These are phyloP conservation scores for Actinomortierella wolfii DNA, from an alignment of 371 early-diverging fungal species.

Conservation along the genomic window DNA sequence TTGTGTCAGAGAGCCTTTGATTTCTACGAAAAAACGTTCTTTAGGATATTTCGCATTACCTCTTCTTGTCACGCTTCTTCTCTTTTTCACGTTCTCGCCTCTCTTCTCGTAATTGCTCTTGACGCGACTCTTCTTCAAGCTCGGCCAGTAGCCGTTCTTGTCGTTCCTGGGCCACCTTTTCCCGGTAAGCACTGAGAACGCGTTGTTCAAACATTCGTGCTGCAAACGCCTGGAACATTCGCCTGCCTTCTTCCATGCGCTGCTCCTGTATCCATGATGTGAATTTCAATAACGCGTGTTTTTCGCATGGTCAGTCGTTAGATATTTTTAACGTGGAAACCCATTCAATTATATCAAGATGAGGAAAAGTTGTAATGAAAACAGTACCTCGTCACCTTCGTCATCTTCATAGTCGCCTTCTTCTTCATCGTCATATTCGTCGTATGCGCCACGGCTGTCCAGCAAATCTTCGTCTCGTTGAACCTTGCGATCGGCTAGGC, in stretches of 20 bases:
- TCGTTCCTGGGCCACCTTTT: conserved; percentile 86
- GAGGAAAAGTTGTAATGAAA: neutral
- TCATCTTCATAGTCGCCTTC: conserved; percentile 65
- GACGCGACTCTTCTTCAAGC: conserved; percentile 72
- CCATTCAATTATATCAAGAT: too few relatives aligned
- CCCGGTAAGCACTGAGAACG: conserved; percentile 88
- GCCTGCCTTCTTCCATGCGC: conserved; percentile 89
- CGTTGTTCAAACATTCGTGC: conserved; percentile 96
- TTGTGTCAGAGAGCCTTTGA: too few relatives aligned
- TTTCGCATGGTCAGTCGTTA: too few relatives aligned
- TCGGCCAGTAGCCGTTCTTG: conserved; percentile 80
- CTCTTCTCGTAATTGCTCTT: conserved; percentile 70
- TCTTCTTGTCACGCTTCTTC: conserved; percentile 63
- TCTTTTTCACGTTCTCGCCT: conserved; percentile 70
- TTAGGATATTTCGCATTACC: too few relatives aligned
- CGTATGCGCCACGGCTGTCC: conserved; percentile 47
- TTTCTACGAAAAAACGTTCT: too few relatives aligned
- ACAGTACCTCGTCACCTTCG: conserved; percentile 58
- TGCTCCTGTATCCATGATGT: conserved; percentile 65
- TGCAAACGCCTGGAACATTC: conserved; percentile 94
- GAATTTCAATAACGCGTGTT: conserved; percentile 4
- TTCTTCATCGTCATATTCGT: conserved; percentile 66
- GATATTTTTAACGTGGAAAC: too few relatives aligned
- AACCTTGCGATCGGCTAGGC: conserved; percentile 87
- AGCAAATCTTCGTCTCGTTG: conserved; percentile 71